Conservation (phyloP, 208 protist species). For the Herpetomonas samuelpessoai region DNA sequence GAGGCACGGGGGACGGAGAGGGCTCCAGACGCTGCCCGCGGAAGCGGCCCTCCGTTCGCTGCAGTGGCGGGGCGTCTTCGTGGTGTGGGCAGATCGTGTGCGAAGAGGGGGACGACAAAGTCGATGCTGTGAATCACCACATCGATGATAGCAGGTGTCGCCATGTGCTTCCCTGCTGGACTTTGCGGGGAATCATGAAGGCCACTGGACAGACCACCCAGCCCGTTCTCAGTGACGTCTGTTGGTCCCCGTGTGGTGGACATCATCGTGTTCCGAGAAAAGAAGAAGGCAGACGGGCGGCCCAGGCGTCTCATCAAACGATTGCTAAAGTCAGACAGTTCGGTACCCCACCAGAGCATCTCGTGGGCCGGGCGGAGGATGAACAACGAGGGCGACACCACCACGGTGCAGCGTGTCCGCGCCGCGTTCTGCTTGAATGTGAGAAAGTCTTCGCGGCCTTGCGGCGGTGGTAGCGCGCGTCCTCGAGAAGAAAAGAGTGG, state of each 20-base stretch:
- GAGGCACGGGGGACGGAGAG: too few species aligned
- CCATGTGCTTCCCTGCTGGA: too few species aligned
- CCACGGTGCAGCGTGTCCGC: conserved; percentile 32
- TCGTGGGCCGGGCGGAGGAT: conserved; percentile 56
- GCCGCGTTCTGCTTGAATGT: conserved; percentile 54
- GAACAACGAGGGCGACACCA: conserved; percentile 38
- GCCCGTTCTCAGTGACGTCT: background rate
- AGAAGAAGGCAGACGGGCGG: background rate
- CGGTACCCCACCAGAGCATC: conserved; percentile 57
- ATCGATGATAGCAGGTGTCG: background rate
- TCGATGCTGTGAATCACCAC: conserved; percentile 5
- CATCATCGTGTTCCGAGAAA: background rate
- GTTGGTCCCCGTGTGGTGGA: background rate
- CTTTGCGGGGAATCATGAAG: too few species aligned
- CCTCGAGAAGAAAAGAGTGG: conserved; percentile 40
- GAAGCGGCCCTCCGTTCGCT: too few species aligned
- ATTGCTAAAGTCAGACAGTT: conserved; percentile 13
- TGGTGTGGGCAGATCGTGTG: conserved; percentile 5
- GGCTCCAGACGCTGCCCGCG: too few species aligned
- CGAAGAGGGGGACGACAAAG: conserved; percentile 8
- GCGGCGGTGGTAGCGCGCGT: conserved; percentile 2
- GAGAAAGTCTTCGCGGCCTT: conserved; percentile 31
- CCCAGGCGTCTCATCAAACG: background rate
- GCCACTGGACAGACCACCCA: too few species aligned
- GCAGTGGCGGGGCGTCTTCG: too few species aligned